Evolutionary conservation across 371 early-diverging fungal species (phyloP).

Genomic region (Actinomortierella ambigua): DNA sequence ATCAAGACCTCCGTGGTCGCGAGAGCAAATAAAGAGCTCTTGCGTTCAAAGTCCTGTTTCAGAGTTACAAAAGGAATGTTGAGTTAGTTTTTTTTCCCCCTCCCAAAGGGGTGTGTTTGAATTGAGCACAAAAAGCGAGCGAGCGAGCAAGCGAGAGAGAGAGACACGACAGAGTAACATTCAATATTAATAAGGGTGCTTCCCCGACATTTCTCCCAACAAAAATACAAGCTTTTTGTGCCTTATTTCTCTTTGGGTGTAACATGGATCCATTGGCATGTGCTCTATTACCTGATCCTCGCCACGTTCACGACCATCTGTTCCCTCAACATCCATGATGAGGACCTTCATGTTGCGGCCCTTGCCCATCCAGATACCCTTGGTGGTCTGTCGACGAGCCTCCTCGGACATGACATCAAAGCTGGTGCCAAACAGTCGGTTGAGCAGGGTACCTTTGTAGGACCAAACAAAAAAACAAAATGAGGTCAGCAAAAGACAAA

Average conservation of each 20-base stretch:
- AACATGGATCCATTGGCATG: too few relatives aligned
- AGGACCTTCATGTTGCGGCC: conserved; percentile 84
- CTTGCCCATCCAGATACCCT: conserved; percentile 95
- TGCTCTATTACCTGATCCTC: conserved; percentile 90
- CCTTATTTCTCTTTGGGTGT: too few relatives aligned
- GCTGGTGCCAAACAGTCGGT: conserved; percentile 90
- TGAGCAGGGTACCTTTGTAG: conserved; percentile 89
- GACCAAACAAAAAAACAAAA: too few relatives aligned
- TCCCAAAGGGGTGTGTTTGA: too few relatives aligned
- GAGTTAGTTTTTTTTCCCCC: not conserved
- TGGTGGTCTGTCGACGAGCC: conserved; percentile 91
- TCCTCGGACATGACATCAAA: conserved; percentile 95
- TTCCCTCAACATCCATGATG: conserved; percentile 98
- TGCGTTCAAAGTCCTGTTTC: conserved; percentile 92
- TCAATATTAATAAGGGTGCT: too few relatives aligned
- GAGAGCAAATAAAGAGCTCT: conserved; percentile 95
- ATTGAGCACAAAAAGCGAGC: not conserved
- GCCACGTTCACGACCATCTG: conserved; percentile 97
- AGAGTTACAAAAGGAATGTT: not conserved
- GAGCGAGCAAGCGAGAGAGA: not conserved
- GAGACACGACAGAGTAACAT: not conserved
- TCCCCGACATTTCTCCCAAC: too few relatives aligned
- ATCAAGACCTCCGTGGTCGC: conserved; percentile 96
- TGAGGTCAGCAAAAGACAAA: too few relatives aligned
- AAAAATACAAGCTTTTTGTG: too few relatives aligned